Evolutionary conservation across 306 rosid genomes (phyloP), one percentile per base, ranked within the genome.

Genomic region (Rubus idaeus): DNA sequence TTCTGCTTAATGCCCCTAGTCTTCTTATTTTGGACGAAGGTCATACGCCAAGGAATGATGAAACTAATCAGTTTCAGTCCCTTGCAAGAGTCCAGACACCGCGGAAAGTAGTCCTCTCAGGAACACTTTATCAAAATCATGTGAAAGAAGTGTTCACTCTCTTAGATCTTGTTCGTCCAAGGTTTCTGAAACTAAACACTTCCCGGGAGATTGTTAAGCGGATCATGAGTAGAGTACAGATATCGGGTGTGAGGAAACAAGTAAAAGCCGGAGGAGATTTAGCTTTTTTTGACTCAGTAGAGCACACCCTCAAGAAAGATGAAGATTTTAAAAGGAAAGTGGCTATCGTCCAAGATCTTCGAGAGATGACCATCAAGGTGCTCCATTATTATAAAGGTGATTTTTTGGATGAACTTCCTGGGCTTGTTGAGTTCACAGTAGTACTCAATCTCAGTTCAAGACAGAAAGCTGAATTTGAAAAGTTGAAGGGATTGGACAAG

Each of bases 381-480:
- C 91, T 94, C 17, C 98, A 94, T 66, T 92, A 92, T 56, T 95
- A 92, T 52, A 89, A 89, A 86, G 98, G 98, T 37, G 97, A 92
- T 84, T 89, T 88, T 79, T 90, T 92, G 16, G 97, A 95, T 39
- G 96, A 95, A 82, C 97, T 95, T 79, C 98, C 97, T 2, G 98
- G 98, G 45, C 87, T 95, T 4, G 84, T 84, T 17, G 98, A 95
- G 79, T 89, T 88, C 70, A 91, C 97, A 1, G 86, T 95, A 16
- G 70, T 90, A 7, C 87, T 95, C 21, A 90, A 82, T 47, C 92
- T 95, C 50, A 83, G 87, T 50, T 42, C 91, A 18, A 83, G 62
- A 62, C 97, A 91, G 83, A 88, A 81, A 82, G 79, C 69, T 16
- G 96, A 90, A 84, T 82, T 62, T 70, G 79, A 70, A 41, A 84